Conservation (phyloP, 2,329 filamentous ascomycete genomes). For the Pyrenochaeta sp. region DNA sequence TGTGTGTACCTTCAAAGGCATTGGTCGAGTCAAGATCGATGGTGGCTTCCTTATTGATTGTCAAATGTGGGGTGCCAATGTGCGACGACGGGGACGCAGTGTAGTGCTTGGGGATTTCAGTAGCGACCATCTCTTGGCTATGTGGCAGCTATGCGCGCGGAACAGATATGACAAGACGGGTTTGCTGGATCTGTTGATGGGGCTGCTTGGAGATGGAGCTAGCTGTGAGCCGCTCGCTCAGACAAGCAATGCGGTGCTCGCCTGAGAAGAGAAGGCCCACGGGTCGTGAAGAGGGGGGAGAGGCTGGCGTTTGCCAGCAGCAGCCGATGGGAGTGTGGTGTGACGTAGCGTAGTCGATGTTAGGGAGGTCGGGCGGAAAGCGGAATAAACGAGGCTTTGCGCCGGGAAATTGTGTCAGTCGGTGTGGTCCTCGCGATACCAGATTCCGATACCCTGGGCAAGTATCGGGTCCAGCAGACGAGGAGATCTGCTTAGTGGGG, state of each 20-base stretch:
- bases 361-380: constrained; percentile 91
- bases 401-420: constrained; percentile 87
- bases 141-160: constrained; percentile 32
- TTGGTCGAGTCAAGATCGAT: constrained; percentile 92
- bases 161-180: background rate
- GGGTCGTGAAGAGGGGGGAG: constrained; percentile 61
- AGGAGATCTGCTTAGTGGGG: constrained; percentile 67
- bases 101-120: constrained; percentile 81
- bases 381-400: constrained; percentile 81
- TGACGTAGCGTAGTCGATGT: constrained; percentile 75
- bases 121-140: constrained; percentile 79
- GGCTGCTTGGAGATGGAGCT: constrained; percentile 24
- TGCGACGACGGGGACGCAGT: constrained; percentile 80
- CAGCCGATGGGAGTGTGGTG: constrained; percentile 58
- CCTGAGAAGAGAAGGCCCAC: constrained; percentile 98
- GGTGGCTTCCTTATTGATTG: constrained; percentile 95
- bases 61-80: constrained; percentile 85
- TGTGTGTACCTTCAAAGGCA: constrained; percentile 83
- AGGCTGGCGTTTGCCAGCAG: constrained; percentile 90
- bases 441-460: constrained; percentile 83
- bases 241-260: constrained; percentile 94
- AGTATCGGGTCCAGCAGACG: constrained; percentile 89
- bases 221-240: constrained; percentile 91
- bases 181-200: background rate
- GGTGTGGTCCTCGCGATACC: constrained; percentile 67